Base-by-base conservation (phyloP, 306 rosid species). In the Cucurbita pepo region DNA sequence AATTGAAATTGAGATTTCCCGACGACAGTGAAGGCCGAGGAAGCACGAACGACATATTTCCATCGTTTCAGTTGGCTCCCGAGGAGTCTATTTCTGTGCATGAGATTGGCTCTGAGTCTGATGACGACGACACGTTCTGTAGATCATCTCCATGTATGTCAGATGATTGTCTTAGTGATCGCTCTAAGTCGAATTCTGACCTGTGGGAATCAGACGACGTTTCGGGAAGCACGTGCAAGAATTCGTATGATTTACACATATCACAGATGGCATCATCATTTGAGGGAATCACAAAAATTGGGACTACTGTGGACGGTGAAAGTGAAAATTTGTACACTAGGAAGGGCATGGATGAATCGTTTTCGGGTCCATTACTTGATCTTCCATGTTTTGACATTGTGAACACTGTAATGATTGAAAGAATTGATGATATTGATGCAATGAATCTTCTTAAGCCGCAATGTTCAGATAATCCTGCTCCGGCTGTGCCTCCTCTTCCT, bases 111-210 rank as follows among this genome's bases (percentile, higher is more conserved):
- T 88, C 77, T 54, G 87, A 91, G 72, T 87, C 96, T 47, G 99
- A 86, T 21, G 89, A 89, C 72, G 89, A 89, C 72, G 99, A 91
- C 84, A 94, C 99, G 15, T 94, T 94, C 83, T 89, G 97, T 81
- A 84, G 95, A 86, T 91, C 98, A 57, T 87, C 99, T 81, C 86
- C 97, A 7, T 82, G 72, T 79, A 64, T 77, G 63, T 89, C 97
- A 40, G 88, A 88, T 78, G 99, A 88, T 77, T 85, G 88, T 62
- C 87, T 75, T 73, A 94, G 95, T 78, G 86, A 78, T 70, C 87
- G 79, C 67, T 87, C 95, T 6, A 85, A 89, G 59, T 79, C 87
- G 56, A 79, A 88, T 82, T 91, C 96, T 21, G 97, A 87, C 67
- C 89, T 84, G 77, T 94, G 99, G 99, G 99, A 88, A 55, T 91